These are phyloP conservation scores for Canna indica DNA, from an alignment of 176 grass and related monocot species.

Conservation along the genomic window DNA sequence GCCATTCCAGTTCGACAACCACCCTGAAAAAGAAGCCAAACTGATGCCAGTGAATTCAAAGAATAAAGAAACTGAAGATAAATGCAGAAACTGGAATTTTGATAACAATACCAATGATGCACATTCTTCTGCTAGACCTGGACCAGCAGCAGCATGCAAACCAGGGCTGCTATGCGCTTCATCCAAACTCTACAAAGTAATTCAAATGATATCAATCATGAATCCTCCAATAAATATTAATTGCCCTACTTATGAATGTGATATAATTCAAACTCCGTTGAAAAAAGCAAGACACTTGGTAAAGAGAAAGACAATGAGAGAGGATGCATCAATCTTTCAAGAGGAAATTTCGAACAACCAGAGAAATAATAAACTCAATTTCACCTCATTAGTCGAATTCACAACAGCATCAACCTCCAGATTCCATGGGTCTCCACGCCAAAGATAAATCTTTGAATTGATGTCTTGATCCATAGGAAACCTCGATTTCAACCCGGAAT, in stretches of 20 bases:
- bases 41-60: background rate
- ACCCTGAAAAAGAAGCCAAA: slow-evolving; percentile 38
- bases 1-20: slow-evolving; percentile 90
- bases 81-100: background rate
- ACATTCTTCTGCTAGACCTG: slow-evolving; percentile 77
- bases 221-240: background rate
- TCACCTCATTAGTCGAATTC: slow-evolving; percentile 95
- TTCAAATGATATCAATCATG: slow-evolving; percentile 2
- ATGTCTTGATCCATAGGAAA: slow-evolving; percentile 76
- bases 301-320: background rate
- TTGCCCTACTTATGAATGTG: too few species aligned
- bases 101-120: slow-evolving; percentile 52
- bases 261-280: background rate
- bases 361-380: background rate
- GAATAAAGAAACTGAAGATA: background rate
- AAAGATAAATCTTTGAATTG: slow-evolving; percentile 85
- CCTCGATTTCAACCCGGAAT: slow-evolving; percentile 30
- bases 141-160: slow-evolving; percentile 62
- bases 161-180: slow-evolving; percentile 86
- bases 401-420: slow-evolving; percentile 98
- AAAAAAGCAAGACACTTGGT: background rate
- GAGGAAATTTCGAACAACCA: background rate
- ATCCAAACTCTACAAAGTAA: slow-evolving; percentile 66
- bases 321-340: background rate
- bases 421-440: slow-evolving; percentile 79